These are phyloP conservation scores for Dendrostoma leiphaemia DNA, from an alignment of 2,329 filamentous ascomycete species.

Conservation along the genomic window DNA sequence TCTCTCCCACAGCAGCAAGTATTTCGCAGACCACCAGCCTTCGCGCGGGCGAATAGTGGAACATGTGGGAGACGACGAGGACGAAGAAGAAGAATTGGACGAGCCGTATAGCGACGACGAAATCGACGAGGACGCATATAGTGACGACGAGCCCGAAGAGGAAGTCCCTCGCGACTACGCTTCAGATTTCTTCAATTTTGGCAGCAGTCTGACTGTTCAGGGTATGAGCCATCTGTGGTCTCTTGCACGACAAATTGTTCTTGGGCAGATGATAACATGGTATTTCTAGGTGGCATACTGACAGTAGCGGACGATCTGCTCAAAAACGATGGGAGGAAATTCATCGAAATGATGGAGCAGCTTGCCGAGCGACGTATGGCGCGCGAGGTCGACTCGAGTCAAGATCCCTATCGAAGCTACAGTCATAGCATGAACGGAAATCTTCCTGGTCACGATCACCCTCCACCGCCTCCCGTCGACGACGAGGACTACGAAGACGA, in stretches of 20 bases:
- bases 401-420: constrained; percentile 42
- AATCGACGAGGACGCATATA: constrained; percentile 65
- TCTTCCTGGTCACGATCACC: constrained; percentile 65
- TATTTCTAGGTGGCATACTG: constrained; percentile 80
- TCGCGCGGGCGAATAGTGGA: constrained; percentile 73
- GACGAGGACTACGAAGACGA: constrained; percentile 50
- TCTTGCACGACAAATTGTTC: constrained; percentile 22
- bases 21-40: constrained; percentile 65
- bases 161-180: constrained; percentile 60
- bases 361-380: constrained; percentile 96
- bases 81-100: constrained; percentile 54
- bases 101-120: constrained; percentile 61
- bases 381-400: constrained; percentile 80
- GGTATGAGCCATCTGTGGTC: constrained; percentile 44
- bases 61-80: constrained; percentile 56
- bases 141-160: constrained; percentile 57
- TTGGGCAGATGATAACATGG: constrained; percentile 22
- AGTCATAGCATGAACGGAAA: constrained; percentile 53
- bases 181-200: constrained; percentile 93
- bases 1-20: constrained; percentile 30
- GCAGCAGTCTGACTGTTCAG: constrained; percentile 94
- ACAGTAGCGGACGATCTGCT: constrained; percentile 97
- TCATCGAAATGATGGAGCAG: constrained; percentile 99
- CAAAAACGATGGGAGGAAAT: constrained; percentile 98
- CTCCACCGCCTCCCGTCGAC: constrained; percentile 68